Base-by-base conservation (phyloP, 1,139 yeast species). In the Scheffersomyces quercinus region DNA sequence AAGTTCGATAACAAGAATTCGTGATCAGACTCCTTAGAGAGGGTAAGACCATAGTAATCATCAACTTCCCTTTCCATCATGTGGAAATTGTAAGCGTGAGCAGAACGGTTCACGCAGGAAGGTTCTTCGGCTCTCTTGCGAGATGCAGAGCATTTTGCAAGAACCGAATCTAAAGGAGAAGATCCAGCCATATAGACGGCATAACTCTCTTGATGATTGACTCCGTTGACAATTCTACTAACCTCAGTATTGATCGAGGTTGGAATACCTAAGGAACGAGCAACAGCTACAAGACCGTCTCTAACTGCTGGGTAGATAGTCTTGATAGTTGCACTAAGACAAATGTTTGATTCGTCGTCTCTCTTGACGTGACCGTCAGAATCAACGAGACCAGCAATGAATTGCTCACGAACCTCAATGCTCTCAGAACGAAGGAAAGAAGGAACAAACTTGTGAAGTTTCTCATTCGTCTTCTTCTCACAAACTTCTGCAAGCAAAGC, bases 341-440 rank as follows among this genome's bases (percentile, higher is more conserved):
- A 31, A 9, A 5, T 9, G 24, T 52, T 50, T 10, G 26, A 31
- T 8, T 49, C 50, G 37, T 49, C 53, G 29, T 50, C 45, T n/a
- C 48, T 48, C 40, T 46, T 39, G 14, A 66, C 66, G 36, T 51
- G 42, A 40, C 74, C 75, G 47, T 61, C 59, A 12, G 70, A 45
- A 44, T 70, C 77, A 48, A 71, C 51, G 20, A 72, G 50, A 64
- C 76, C 77, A 40, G 76, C 75, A 38, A 72, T 37, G 45, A 67
- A 67, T 26, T 47, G 49, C 55, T 72, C 77, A 54, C 77, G 65
- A 39, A 67, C 60, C n/a, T 41, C 52, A 39, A 68, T 50, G 32
- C 48, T 43, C 34, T 58, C 64, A 36, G 46, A 38, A 29, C 52
- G 45, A 24, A 59, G 44, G 36, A 38, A 47, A 3, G 37, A 20